Evolutionary conservation across 1,139 yeast genomes (phyloP).

Genomic region (Debaryomyces singareniensis): DNA sequence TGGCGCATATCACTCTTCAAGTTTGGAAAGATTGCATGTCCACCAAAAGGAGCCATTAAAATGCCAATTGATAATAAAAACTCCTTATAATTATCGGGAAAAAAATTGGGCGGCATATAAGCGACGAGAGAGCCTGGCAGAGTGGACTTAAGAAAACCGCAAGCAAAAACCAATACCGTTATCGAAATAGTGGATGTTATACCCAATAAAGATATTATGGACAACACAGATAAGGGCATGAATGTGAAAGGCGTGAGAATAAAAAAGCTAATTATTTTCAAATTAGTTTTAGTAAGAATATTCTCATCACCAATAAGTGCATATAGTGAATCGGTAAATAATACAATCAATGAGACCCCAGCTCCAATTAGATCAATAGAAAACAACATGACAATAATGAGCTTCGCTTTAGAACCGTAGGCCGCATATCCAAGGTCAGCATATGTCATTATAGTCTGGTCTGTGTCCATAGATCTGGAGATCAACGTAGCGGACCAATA

Average conservation of each 20-base stretch:
- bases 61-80: conserved; percentile 49
- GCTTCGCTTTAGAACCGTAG: conserved; percentile 43
- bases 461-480: conserved; percentile 55
- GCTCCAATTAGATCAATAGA: conserved; percentile 49
- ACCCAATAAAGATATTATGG: conserved; percentile 40
- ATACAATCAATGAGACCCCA: conserved; percentile 49
- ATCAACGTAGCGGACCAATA: conserved; percentile 41
- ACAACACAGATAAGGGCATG: conserved; percentile 37
- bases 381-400: conserved; percentile 34
- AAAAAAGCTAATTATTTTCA: conserved; percentile 34
- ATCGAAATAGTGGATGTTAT: conserved; percentile 40
- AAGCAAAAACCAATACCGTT: conserved; percentile 30
- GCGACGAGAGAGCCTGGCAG: conserved; percentile 39
- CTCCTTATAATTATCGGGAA: conserved; percentile 37
- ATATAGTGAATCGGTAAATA: conserved; percentile 49
- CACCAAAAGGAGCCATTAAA: conserved; percentile 58
- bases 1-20: conserved; percentile 53
- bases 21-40: conserved; percentile 58
- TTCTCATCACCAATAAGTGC: conserved; percentile 36
- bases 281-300: conserved; percentile 30
- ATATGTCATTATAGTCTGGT: conserved; percentile 73
- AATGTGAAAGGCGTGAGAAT: conserved; percentile 43
- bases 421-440: conserved; percentile 83
- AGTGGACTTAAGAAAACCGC: conserved; percentile 32
- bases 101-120: conserved; percentile 41